Percentiles rank a stretch among this genome's conserved stretches.
These are phyloP conservation scores for Leccinellum luteum DNA, from an alignment of 768 basidiomycete species.

Conservation along the genomic window DNA sequence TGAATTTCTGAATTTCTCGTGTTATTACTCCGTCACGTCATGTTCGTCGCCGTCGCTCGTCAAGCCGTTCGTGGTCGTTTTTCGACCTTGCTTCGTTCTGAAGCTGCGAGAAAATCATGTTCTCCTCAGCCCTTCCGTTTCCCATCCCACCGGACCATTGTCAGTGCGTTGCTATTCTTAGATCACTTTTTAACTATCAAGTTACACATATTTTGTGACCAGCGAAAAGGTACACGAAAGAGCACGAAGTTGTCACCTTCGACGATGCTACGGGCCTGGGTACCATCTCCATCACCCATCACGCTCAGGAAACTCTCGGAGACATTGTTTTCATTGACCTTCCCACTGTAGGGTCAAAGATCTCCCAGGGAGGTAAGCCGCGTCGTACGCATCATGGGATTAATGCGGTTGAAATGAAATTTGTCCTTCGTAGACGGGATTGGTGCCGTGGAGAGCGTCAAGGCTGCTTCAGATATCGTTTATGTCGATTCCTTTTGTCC, in stretches of 20 bases:
- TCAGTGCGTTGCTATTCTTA: conserved; percentile 20
- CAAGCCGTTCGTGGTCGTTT: conserved; percentile 14
- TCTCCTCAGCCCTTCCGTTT: conserved; percentile 1
- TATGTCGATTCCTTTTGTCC: conserved; percentile 25
- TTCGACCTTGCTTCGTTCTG: conserved; percentile 3
- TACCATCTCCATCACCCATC: conserved; percentile 82
- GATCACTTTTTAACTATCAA: not conserved
- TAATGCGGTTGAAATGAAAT: conserved; percentile 4
- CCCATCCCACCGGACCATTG: conserved; percentile 19
- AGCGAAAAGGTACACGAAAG: conserved; percentile 33
- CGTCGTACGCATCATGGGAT: not conserved
- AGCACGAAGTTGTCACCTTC: conserved; percentile 84
- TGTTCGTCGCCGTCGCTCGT: conserved; percentile 16
- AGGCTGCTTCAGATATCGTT: conserved; percentile 94
- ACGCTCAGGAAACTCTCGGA: conserved; percentile 88
- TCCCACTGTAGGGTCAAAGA: conserved; percentile 56
- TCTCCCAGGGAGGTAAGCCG: conserved; percentile 72
- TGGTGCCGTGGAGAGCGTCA: conserved; percentile 94
- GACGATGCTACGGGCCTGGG: conserved; percentile 78
- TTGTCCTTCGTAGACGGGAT: conserved; percentile 56
- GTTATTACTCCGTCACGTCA: conserved; percentile 11
- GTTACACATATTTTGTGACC: not conserved
- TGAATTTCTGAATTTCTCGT: conserved; percentile 22
- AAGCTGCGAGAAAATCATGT: not conserved
- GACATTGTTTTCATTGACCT: conserved; percentile 98